These are phyloP conservation scores for Cryphonectria parasitica DNA, from an alignment of 2,329 filamentous ascomycete genomes.

Conservation along the genomic window DNA sequence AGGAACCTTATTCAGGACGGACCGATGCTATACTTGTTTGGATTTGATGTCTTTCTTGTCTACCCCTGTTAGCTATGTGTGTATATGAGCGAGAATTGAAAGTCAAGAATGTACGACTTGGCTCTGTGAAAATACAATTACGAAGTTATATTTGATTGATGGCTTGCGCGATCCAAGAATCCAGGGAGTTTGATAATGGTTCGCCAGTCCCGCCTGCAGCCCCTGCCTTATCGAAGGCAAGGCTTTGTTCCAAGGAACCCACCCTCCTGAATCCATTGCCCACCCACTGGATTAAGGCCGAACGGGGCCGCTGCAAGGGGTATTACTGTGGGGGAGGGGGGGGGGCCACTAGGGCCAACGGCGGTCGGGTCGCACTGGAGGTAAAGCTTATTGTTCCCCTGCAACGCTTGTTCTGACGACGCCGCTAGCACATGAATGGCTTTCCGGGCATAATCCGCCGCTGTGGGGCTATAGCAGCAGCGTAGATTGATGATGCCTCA, in stretches of 20 bases:
- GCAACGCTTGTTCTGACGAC: not conserved
- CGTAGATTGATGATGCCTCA: not conserved
- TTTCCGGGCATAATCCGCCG: not conserved
- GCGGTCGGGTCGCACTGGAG: not conserved
- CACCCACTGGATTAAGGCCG: not conserved
- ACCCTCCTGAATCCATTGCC: not conserved
- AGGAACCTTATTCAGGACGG: not conserved
- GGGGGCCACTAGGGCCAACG: too few relatives aligned
- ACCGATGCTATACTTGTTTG: not conserved
- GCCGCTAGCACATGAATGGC: not conserved
- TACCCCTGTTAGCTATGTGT: not conserved
- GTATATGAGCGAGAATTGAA: not conserved
- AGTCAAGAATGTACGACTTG: not conserved
- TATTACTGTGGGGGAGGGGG: not conserved
- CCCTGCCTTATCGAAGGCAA: too few relatives aligned
- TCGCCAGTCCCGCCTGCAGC: too few relatives aligned
- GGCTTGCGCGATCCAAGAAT: too few relatives aligned
- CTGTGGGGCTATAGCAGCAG: not conserved
- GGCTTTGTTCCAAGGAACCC: too few relatives aligned
- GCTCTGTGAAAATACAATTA: too few relatives aligned
- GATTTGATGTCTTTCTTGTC: not conserved
- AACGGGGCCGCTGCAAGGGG: not conserved
- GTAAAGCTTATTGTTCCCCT: not conserved
- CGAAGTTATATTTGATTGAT: too few relatives aligned
- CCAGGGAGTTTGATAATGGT: too few relatives aligned